Conservation (phyloP, 805 yeast genomes). For the Geotrichum ghanense region DNA sequence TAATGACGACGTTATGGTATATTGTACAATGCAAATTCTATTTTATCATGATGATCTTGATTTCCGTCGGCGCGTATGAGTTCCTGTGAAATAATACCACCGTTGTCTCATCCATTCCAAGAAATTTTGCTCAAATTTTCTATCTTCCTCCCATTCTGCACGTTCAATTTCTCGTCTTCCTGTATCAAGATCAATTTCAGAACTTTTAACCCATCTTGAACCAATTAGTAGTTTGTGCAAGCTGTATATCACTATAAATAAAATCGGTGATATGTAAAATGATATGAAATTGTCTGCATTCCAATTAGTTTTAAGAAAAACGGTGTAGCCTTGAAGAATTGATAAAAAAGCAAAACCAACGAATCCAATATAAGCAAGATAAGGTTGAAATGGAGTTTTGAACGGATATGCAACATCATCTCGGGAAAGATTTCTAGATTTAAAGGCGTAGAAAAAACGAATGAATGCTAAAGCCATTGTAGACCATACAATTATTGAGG, state of each 20-base stretch:
- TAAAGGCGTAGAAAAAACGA: slow-evolving; percentile 52
- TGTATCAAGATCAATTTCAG: slow-evolving; percentile 68
- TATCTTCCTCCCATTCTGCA: slow-evolving; percentile 70
- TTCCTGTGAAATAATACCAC: background rate
- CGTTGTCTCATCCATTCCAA: background rate
- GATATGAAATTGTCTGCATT: slow-evolving; percentile 48
- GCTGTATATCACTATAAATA: slow-evolving; percentile 39
- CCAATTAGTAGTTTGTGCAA: slow-evolving; percentile 50
- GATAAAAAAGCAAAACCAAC: slow-evolving; percentile 37
- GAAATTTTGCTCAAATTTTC: slow-evolving; percentile 13
- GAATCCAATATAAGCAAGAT: slow-evolving; percentile 50
- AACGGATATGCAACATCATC: slow-evolving; percentile 57
- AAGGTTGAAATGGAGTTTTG: slow-evolving; percentile 61
- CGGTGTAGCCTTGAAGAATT: slow-evolving; percentile 49
- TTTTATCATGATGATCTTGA: too few relatives aligned
- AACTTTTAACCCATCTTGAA: slow-evolving; percentile 55
- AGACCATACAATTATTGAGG: slow-evolving; percentile 71
- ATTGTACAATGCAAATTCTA: too few relatives aligned
- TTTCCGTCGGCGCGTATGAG: background rate
- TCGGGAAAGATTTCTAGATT: slow-evolving; percentile 40
- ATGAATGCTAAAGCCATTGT: slow-evolving; percentile 58
- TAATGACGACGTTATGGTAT: background rate
- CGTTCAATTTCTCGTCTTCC: slow-evolving; percentile 80
- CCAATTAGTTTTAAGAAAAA: slow-evolving; percentile 49
- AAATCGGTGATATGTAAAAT: slow-evolving; percentile 48